phyloP scores from a whole-genome alignment of 257 asterid species.

The Solanum infundibuliforme region DNA sequence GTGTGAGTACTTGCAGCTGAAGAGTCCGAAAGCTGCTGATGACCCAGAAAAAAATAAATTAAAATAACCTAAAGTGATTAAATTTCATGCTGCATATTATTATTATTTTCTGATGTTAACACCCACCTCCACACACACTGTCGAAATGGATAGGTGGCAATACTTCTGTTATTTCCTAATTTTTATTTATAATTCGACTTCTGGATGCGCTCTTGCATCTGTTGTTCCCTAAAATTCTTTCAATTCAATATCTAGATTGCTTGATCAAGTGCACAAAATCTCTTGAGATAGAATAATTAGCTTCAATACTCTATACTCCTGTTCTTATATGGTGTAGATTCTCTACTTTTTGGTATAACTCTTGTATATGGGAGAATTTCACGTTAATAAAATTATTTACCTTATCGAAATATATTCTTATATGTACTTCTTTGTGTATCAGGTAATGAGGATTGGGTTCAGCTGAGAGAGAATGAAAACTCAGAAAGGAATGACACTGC shows the following conservation, averaged over 20 bases:
- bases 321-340: background rate
- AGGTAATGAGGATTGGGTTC: constrained; percentile 28
- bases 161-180: background rate
- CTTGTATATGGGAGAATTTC: background rate
- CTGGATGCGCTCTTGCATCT: background rate
- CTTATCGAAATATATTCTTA: background rate
- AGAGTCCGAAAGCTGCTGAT: background rate
- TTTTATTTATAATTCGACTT: background rate
- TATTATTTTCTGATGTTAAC: background rate
- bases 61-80: background rate
- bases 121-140: background rate
- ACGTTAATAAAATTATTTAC: background rate
- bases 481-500: constrained; percentile 18
- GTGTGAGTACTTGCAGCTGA: background rate
- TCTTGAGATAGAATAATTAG: background rate
- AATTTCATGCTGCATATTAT: background rate
- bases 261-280: background rate
- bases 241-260: background rate
- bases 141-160: background rate
- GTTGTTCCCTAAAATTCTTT: background rate
- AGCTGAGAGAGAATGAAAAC: constrained; percentile 5
- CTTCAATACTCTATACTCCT: background rate
- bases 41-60: background rate
- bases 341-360: background rate
- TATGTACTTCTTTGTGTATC: constrained; percentile 1